Evolutionary conservation across 257 asterid species (phyloP).

Genomic region (Capsicum pubescens): DNA sequence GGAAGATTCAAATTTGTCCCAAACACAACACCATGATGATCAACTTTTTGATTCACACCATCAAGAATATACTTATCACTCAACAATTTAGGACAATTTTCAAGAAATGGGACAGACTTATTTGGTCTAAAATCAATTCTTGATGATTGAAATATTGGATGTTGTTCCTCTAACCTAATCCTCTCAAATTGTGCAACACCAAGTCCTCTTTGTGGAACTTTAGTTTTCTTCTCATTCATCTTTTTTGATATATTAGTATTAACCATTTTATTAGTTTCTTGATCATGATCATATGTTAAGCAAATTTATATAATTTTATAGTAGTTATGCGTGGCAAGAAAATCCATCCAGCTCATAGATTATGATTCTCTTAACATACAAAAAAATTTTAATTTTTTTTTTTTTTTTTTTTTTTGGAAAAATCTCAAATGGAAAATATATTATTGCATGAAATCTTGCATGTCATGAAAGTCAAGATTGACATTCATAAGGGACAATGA

Average conservation of each 20-base stretch:
- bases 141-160: slow-evolving; percentile 48
- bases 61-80: slow-evolving; percentile 43
- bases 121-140: slow-evolving; percentile 48
- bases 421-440: slow-evolving; percentile 38
- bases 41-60: slow-evolving; percentile 40
- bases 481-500: too few species aligned
- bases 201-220: slow-evolving; percentile 85
- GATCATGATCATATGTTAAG: slow-evolving; percentile 50
- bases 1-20: slow-evolving; percentile 37
- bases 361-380: slow-evolving; percentile 42
- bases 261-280: slow-evolving; percentile 52
- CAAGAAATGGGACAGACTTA: slow-evolving; percentile 35
- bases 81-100: slow-evolving; percentile 52
- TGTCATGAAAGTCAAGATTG: slow-evolving; percentile 45
- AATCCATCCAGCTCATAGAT: slow-evolving; percentile 44
- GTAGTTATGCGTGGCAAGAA: slow-evolving; percentile 37
- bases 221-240: slow-evolving; percentile 57
- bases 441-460: slow-evolving; percentile 40
- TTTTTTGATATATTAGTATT: slow-evolving; percentile 48
- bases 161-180: slow-evolving; percentile 76
- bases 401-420: slow-evolving; percentile 6
- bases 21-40: slow-evolving; percentile 46
- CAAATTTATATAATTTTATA: slow-evolving; percentile 34
- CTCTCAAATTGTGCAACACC: slow-evolving; percentile 96
- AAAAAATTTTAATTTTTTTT: too few species aligned